Percentiles rank a stretch among this genome's conserved stretches.
phyloP scores from a whole-genome alignment of 768 basidiomycete genomes.

The Russula sp. region DNA sequence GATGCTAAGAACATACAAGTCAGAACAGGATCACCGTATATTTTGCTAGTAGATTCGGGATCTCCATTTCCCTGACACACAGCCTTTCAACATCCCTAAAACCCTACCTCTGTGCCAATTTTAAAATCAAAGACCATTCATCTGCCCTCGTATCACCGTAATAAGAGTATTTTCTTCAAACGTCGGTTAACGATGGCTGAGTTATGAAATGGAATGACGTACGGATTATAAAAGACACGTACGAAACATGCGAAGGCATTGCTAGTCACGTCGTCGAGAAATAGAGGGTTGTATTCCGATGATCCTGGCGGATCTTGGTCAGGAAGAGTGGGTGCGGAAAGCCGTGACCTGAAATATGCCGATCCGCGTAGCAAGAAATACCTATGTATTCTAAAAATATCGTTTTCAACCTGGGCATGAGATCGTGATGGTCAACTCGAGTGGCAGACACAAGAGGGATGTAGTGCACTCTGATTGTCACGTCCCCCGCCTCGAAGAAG shows the following conservation, averaged over 20 bases:
- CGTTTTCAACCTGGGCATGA: conserved; percentile 26
- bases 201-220: conserved; percentile 1
- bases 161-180: conserved; percentile 32
- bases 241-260: conserved; percentile 31
- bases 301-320: conserved; percentile 29
- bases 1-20: no score
- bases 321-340: neutral
- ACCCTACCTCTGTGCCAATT: conserved; percentile 37
- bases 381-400: conserved; percentile 11
- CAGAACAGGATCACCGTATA: no score
- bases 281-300: conserved; percentile 29
- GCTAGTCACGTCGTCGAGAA: conserved; percentile 27
- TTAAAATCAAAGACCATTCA: conserved; percentile 39
- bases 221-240: conserved; percentile 35
- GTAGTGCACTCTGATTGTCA: neutral
- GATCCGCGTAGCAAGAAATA: conserved; percentile 18
- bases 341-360: neutral
- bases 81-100: conserved; percentile 38
- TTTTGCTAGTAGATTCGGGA: conserved; percentile 26
- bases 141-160: conserved; percentile 35
- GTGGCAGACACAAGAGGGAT: neutral
- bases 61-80: conserved; percentile 37
- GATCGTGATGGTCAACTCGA: neutral
- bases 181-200: conserved; percentile 1
- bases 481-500: conserved; percentile 12